phyloP scores from a whole-genome alignment of 441 rosid species.

The Gossypium schwendimanii region DNA sequence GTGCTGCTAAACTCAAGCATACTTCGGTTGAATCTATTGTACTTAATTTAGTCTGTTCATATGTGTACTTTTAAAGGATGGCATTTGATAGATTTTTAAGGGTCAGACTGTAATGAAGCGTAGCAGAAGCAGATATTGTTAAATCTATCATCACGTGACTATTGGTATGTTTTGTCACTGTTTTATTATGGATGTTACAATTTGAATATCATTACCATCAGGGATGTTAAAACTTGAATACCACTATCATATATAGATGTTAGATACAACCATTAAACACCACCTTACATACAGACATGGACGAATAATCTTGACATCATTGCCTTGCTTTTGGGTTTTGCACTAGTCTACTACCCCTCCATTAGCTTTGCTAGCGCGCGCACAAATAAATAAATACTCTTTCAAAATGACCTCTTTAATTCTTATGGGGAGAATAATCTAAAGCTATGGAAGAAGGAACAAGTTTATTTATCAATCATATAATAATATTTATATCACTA shows the following conservation, averaged over 20 bases:
- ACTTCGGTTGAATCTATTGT: not conserved
- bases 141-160: not conserved
- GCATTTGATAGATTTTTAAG: not conserved
- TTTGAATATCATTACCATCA: not conserved
- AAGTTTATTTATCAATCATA: not conserved
- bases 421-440: not conserved
- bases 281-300: not conserved
- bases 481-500: not conserved
- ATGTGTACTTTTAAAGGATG: not conserved
- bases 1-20: not conserved
- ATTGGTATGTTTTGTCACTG: not conserved
- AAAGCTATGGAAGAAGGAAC: not conserved
- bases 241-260: not conserved
- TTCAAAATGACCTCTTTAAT: not conserved
- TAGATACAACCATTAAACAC: not conserved
- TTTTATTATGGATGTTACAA: not conserved
- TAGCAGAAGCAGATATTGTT: not conserved
- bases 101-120: not conserved
- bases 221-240: not conserved
- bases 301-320: too few species aligned
- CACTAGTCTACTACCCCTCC: not conserved
- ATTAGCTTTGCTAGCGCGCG: not conserved
- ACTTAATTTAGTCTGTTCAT: not conserved
- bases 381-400: not conserved
- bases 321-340: not conserved